Evolutionary conservation across 345 rosid species (phyloP).

Genomic region (Sisymbrium irio): DNA sequence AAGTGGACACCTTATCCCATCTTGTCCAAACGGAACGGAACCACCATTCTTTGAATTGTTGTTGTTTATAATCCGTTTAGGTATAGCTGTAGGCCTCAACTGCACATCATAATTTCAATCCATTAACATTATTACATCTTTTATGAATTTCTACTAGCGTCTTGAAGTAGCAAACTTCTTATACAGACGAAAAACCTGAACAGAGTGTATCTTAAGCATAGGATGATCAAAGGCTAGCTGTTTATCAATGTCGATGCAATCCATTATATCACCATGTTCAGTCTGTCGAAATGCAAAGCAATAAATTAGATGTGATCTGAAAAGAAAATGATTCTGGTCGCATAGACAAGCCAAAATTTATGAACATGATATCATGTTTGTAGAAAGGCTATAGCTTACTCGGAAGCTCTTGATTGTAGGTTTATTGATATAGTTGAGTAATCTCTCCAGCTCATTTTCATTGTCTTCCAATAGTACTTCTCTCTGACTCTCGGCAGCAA

Average conservation of each 20-base stretch:
- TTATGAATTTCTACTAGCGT: neutral
- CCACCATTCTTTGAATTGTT: neutral
- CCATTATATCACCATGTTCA: slow-evolving; percentile 32
- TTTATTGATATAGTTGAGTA: slow-evolving; percentile 25
- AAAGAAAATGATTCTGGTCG: neutral
- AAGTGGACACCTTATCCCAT: slow-evolving; percentile 13
- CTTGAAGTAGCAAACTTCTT: too few relatives aligned
- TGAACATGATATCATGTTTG: neutral
- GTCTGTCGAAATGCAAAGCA: slow-evolving; percentile 13
- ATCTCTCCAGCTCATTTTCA: neutral
- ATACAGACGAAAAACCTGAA: slow-evolving; percentile 26
- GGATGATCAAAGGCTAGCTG: slow-evolving; percentile 38
- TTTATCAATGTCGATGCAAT: slow-evolving; percentile 35
- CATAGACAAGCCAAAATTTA: neutral
- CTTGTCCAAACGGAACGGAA: neutral
- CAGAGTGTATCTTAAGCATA: slow-evolving; percentile 11
- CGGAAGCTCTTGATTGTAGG: slow-evolving; percentile 29
- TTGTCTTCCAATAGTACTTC: neutral
- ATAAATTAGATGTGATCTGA: neutral
- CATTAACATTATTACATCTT: neutral
- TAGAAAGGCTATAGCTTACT: slow-evolving; percentile 3
- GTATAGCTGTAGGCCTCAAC: slow-evolving; percentile 14
- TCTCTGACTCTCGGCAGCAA: slow-evolving; percentile 5
- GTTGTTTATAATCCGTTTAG: slow-evolving; percentile 2
- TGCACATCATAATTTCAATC: neutral